Percentiles rank a stretch among this genome's conserved stretches.
Evolutionary conservation across 176 grass and related monocot genomes (phyloP).

Genomic region (Oryza brachyantha): DNA sequence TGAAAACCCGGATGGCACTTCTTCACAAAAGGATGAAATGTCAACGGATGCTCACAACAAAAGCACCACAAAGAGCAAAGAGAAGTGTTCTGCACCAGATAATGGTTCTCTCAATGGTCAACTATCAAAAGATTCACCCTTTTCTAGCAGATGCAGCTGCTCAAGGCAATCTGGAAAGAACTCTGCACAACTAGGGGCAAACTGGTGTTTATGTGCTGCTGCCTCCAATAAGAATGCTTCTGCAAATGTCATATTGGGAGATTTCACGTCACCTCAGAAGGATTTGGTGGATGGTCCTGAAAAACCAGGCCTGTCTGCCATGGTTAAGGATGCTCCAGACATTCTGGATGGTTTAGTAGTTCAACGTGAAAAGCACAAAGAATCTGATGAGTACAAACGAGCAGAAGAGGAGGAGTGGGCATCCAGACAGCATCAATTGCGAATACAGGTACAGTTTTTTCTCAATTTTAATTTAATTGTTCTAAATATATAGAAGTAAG

Average conservation of each 20-base stretch:
- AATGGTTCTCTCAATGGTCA: not conserved
- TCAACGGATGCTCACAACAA: not conserved
- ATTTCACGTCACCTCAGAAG: not conserved
- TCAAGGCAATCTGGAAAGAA: slow-evolving; percentile 11
- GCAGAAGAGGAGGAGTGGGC: slow-evolving; percentile 86
- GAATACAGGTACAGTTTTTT: slow-evolving; percentile 61
- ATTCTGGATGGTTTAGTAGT: slow-evolving; percentile 38
- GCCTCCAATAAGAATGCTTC: not conserved
- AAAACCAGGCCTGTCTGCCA: not conserved
- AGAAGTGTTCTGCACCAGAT: not conserved
- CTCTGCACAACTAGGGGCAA: slow-evolving; percentile 9
- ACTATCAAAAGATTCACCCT: slow-evolving; percentile 13
- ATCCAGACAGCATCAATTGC: slow-evolving; percentile 65
- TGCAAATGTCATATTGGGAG: not conserved
- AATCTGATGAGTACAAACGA: slow-evolving; percentile 72
- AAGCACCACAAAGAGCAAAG: slow-evolving; percentile 27
- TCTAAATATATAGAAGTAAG: not conserved
- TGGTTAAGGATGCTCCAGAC: not conserved
- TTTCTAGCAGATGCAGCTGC: slow-evolving; percentile 8
- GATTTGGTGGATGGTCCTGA: slow-evolving; percentile 22
- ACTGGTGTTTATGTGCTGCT: slow-evolving; percentile 23
- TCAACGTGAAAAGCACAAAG: slow-evolving; percentile 82
- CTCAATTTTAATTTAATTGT: not conserved
- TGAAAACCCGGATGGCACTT: slow-evolving; percentile 29
- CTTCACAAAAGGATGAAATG: slow-evolving; percentile 16